Evolutionary conservation across 345 rosid species (phyloP), one percentile per base, ranked within the genome.

Genomic region (Dipteronia sinensis): DNA sequence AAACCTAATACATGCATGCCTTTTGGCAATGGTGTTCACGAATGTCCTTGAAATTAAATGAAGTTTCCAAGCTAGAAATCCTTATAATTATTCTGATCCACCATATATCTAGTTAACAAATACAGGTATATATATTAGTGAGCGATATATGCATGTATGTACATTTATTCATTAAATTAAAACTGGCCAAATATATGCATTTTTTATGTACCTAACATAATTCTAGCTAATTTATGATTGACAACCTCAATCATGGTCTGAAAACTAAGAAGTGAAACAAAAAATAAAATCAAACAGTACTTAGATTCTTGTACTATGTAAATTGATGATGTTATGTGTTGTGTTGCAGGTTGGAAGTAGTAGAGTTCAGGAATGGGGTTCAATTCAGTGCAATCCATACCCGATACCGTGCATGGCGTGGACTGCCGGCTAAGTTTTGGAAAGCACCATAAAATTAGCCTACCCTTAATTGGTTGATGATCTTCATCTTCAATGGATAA

Each of bases 41-140:
- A 85, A 29, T 88, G 89, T 55, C 89, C 91, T 1, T 89, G 88
- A 63, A 88, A 81, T 89, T 87, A 63, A 88, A 81, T 65, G 88
- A 88, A 85, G 67, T 86, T 76, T 89, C 89, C 58, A 86, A 83
- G 80, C 78, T 88, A 25, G 88, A 88, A 81, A 86, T 86, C 11
- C 69, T 88, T 22, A n/a, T n/a, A n/a, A n/a, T n/a, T n/a, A 78
- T 88, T 42, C 73, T 86, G 2, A 78, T 85, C 64, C 88, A 88
- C 72, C 88, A 83, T 29, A 29, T 29, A 83, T 78, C 70, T 88
- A 23, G 80, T 85, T 58, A 88, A 85, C 69, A 80, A 86, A 27
- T 86, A 77, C 89, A 85, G 88, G 89, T 88, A 31, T 31, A 31
- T 31, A 31, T 31, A 31, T 31, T 31, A 3, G 38, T 31, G 38